Evolutionary conservation across 208 protist genomes (phyloP), one percentile per base, ranked within the genome.

Genomic region (Trypanosoma mega): DNA sequence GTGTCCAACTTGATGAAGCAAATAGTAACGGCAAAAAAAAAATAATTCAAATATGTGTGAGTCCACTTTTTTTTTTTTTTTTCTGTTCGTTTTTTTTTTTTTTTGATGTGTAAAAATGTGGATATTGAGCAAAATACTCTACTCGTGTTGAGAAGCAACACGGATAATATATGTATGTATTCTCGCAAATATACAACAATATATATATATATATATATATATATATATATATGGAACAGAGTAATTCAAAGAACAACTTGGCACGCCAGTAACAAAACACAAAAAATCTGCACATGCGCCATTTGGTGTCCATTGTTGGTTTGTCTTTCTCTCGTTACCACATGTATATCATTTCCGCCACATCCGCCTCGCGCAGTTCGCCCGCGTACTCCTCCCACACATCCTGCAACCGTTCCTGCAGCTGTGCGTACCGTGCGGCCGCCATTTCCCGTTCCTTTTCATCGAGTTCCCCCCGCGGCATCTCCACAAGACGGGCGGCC

Each of bases 331-430:
- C 11, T 43, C 24, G 16, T 63, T 56, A 76, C 51, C 64, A 62
- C 5, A 69, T 39, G 29, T 69, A 44, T 14, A 87, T 48, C 47
- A 80, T 43, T 51, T 81, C 80, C 2, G 53, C 74, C n/a, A 74
- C 64, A 26, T 68, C 52, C n/a, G 75, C 54, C 9, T 78, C 63
- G 24, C 72, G 68, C 26, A 70, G 62, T 36, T 75, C 74, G 2
- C 56, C 63, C 7, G 46, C 63, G 45, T 82, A 81, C 67, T 79
- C 74, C 54, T 72, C 68, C 47, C 57, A 62, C 16, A 70, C 39
- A 6, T 49, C 48, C 16, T 12, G 6, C 23, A 87, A 57, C 33
- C 72, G 24, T 21, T 72, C 56, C 30, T 72, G 46, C 45, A 70
- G 20, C 41, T 60, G n/a, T 21, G 3, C 18, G 27, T 53, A 57